These are phyloP conservation scores for Penicillium cosmopolitanum DNA, from an alignment of 495 filamentous ascomycete species.

Conservation along the genomic window DNA sequence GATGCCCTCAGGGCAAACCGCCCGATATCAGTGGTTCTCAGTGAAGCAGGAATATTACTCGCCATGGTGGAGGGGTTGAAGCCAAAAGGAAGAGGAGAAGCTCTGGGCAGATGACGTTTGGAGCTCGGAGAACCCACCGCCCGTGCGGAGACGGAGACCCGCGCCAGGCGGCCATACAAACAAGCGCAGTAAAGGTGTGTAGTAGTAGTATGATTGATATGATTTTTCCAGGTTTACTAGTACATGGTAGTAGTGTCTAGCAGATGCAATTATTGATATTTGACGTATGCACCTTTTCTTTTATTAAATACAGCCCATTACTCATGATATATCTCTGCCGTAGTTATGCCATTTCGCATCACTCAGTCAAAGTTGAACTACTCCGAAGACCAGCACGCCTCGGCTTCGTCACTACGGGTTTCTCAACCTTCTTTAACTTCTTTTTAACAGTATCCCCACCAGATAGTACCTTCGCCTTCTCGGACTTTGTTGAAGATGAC, in stretches of 20 bases:
- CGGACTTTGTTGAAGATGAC: background rate
- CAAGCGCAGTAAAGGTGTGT: background rate
- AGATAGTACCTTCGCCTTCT: background rate
- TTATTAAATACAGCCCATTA: too few relatives aligned
- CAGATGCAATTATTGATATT: too few relatives aligned
- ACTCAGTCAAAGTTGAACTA: background rate
- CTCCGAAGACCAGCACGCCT: background rate
- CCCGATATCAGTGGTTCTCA: constrained; percentile 76
- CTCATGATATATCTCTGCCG: too few relatives aligned
- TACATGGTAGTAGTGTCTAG: too few relatives aligned
- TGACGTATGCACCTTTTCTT: too few relatives aligned
- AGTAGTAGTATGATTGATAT: too few relatives aligned
- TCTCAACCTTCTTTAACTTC: background rate
- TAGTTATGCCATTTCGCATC: constrained; percentile 7
- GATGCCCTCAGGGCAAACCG: constrained; percentile 79
- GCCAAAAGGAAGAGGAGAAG: constrained; percentile 2
- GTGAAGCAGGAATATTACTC: constrained; percentile 68
- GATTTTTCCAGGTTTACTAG: too few relatives aligned
- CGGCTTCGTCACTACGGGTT: background rate
- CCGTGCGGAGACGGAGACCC: constrained; percentile 30
- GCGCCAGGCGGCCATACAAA: background rate
- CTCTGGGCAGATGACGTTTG: constrained; percentile 17
- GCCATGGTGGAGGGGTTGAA: constrained; percentile 58
- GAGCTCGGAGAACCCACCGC: constrained; percentile 29
- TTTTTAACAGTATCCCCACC: background rate